Percentiles rank a stretch among this genome's conserved stretches.
phyloP scores from a whole-genome alignment of 2,329 filamentous ascomycete genomes.

The Blastomyces gilchristii region DNA sequence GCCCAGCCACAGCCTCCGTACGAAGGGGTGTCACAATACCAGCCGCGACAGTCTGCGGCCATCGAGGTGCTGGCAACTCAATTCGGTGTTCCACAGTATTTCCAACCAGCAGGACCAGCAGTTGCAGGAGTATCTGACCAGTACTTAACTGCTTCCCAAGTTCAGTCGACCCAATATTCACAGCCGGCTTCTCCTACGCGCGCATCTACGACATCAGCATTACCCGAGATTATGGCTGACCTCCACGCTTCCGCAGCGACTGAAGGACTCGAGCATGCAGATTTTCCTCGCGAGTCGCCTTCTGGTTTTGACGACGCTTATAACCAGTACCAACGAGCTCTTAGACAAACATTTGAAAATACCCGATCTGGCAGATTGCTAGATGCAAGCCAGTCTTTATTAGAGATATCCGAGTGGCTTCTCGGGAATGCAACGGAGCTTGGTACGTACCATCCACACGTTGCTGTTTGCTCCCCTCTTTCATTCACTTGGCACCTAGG shows the following conservation, averaged over 20 bases:
- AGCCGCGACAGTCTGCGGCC: slow-evolving; percentile 62
- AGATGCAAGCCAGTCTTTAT: slow-evolving; percentile 49
- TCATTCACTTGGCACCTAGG: slow-evolving; percentile 11
- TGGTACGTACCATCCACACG: slow-evolving; percentile 42
- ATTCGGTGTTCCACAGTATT: slow-evolving; percentile 66
- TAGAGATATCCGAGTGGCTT: slow-evolving; percentile 57
- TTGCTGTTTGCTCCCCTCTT: slow-evolving; percentile 5
- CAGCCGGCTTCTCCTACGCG: slow-evolving; percentile 49
- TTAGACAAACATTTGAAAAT: slow-evolving; percentile 59
- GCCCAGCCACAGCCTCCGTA: slow-evolving; percentile 54
- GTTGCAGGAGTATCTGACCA: slow-evolving; percentile 50
- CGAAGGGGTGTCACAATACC: slow-evolving; percentile 65
- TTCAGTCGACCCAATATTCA: slow-evolving; percentile 45
- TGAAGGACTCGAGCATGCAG: slow-evolving; percentile 28
- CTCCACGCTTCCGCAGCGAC: slow-evolving; percentile 31
- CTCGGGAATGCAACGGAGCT: slow-evolving; percentile 54
- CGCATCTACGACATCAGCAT: slow-evolving; percentile 42
- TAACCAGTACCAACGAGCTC: slow-evolving; percentile 47
- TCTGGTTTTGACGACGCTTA: slow-evolving; percentile 57
- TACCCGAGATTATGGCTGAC: slow-evolving; percentile 45
- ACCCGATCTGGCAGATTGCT: slow-evolving; percentile 53
- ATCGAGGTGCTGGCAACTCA: slow-evolving; percentile 64
- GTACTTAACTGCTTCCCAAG: slow-evolving; percentile 57
- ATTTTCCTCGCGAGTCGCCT: slow-evolving; percentile 24
- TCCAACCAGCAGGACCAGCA: slow-evolving; percentile 54